phyloP scores from a whole-genome alignment of 2,329 filamentous ascomycete genomes.

The Chaetomium globosum region DNA sequence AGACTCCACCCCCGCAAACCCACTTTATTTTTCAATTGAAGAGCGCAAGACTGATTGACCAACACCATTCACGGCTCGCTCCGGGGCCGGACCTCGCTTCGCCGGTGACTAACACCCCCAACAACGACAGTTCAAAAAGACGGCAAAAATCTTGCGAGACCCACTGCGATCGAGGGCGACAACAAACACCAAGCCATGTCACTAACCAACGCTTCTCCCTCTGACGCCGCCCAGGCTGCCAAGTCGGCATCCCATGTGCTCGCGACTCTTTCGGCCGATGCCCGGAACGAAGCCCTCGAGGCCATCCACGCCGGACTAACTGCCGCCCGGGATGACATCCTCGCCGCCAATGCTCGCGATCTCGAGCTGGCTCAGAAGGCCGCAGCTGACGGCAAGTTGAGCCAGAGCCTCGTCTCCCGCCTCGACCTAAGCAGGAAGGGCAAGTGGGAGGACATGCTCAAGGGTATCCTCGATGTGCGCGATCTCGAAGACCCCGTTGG shows the following conservation, averaged over 20 bases:
- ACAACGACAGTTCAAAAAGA: neutral
- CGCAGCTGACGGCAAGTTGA: constrained; percentile 74
- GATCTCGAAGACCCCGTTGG: constrained; percentile 90
- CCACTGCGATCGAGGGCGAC: neutral
- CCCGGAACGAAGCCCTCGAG: constrained; percentile 82
- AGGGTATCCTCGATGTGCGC: constrained; percentile 87
- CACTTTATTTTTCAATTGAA: constrained; percentile 25
- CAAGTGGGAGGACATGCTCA: constrained; percentile 97
- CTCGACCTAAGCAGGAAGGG: constrained; percentile 83
- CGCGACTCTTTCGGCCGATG: constrained; percentile 72
- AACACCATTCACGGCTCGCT: constrained; percentile 2
- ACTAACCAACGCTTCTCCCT: constrained; percentile 79
- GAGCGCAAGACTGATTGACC: neutral
- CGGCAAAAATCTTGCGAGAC: neutral
- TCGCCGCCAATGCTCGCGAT: constrained; percentile 84
- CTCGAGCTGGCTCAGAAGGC: constrained; percentile 73
- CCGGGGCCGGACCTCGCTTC: constrained; percentile 23
- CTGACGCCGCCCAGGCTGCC: constrained; percentile 75
- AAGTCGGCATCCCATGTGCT: constrained; percentile 81
- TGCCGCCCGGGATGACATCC: constrained; percentile 70
- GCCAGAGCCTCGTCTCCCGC: constrained; percentile 80
- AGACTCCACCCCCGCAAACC: constrained; percentile 18
- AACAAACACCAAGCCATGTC: constrained; percentile 64
- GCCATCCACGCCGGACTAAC: constrained; percentile 78
- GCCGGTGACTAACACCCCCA: constrained; percentile 26